A percentile compares a stretch with the other conserved stretches of the same genome.
phyloP scores from a whole-genome alignment of 2,329 filamentous ascomycete species.

The Aspergillus piperis region DNA sequence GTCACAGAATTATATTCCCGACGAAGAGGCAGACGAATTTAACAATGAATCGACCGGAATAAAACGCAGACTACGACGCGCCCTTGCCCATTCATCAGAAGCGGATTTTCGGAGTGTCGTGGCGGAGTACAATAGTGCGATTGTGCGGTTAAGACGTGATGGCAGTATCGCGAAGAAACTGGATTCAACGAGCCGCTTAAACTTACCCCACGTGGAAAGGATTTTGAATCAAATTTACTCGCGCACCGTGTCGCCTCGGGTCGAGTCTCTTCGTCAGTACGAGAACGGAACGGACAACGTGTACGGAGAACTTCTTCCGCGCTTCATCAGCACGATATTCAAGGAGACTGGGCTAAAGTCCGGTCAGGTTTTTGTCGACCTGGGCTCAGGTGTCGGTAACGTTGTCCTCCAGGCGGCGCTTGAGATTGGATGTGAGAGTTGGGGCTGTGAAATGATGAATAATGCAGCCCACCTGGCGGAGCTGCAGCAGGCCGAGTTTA shows the following conservation, averaged over 20 bases:
- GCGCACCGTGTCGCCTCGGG: slow-evolving; percentile 85
- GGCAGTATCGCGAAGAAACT: slow-evolving; percentile 74
- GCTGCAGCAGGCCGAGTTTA: slow-evolving; percentile 79
- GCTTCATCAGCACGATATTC: slow-evolving; percentile 81
- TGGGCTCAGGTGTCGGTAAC: slow-evolving; percentile 95
- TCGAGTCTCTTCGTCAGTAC: slow-evolving; percentile 81
- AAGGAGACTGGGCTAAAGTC: slow-evolving; percentile 76
- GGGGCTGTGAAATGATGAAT: slow-evolving; percentile 95
- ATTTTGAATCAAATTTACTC: slow-evolving; percentile 88
- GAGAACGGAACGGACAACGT: slow-evolving; percentile 89
- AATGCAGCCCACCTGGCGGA: slow-evolving; percentile 83
- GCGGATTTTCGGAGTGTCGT: slow-evolving; percentile 74
- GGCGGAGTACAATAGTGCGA: slow-evolving; percentile 72
- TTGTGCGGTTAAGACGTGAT: slow-evolving; percentile 66
- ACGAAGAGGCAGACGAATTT: slow-evolving; percentile 67
- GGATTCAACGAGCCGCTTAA: slow-evolving; percentile 66
- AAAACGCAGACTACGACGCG: slow-evolving; percentile 73
- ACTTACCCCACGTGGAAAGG: slow-evolving; percentile 71
- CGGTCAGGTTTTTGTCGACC: slow-evolving; percentile 84
- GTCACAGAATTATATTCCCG: slow-evolving; percentile 74
- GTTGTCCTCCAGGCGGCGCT: slow-evolving; percentile 92
- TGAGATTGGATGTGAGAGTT: slow-evolving; percentile 89
- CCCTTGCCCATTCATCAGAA: slow-evolving; percentile 66
- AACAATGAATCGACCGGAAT: slow-evolving; percentile 72
- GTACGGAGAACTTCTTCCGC: slow-evolving; percentile 87